These are phyloP conservation scores for Crithidia thermophila DNA, from an alignment of 208 protist genomes.

Conservation along the genomic window DNA sequence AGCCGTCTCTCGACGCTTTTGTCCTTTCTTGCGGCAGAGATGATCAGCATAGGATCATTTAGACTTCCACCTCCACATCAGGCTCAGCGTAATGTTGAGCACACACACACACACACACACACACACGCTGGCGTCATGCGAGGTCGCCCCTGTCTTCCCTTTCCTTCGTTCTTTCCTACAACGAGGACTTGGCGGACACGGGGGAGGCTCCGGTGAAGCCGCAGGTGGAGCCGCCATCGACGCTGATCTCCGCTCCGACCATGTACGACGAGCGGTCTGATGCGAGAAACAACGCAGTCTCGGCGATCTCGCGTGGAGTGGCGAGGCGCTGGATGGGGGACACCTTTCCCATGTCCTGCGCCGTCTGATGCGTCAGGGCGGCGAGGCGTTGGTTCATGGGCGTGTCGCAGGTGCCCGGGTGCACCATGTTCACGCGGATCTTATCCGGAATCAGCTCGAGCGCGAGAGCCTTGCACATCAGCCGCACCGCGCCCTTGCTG, in stretches of 20 bases:
- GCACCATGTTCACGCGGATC: constrained; percentile 1
- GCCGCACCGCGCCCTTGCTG: neutral
- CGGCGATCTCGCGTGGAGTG: neutral
- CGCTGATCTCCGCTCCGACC: neutral
- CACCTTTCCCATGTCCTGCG: neutral
- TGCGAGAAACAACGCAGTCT: neutral
- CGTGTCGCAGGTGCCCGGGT: neutral
- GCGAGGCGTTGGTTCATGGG: neutral
- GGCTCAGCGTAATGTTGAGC: neutral
- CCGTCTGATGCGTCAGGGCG: neutral
- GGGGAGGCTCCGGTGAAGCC: too few species aligned
- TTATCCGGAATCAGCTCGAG: neutral
- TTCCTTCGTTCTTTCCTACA: neutral
- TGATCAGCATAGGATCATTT: neutral
- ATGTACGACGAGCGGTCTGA: neutral
- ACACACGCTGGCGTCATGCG: neutral
- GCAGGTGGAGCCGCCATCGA: constrained; percentile 1
- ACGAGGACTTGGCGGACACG: too few species aligned
- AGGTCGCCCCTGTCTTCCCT: neutral
- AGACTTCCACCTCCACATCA: neutral
- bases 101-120: neutral
- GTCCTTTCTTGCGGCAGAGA: neutral
- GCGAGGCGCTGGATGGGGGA: neutral
- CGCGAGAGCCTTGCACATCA: neutral
- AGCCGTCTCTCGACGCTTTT: too few species aligned